Base-by-base conservation (phyloP, 805 yeast genomes). In the Kurtzmaniella fragi region DNA sequence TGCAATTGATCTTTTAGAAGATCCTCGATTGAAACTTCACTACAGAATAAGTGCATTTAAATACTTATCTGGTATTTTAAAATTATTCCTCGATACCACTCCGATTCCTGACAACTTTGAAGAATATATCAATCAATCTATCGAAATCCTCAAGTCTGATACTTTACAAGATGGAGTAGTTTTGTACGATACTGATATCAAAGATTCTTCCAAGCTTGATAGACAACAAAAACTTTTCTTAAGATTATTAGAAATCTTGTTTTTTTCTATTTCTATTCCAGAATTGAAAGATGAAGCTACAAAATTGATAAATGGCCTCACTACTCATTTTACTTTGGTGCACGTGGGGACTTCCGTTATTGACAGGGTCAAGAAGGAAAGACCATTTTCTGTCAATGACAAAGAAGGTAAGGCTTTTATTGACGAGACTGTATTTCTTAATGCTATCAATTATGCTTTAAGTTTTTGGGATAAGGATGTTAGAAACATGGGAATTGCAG, bases 41-140 rank as follows among this genome's bases (percentile, higher is more conserved):
- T 87, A 88, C 56, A 71, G 95, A 37, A 68, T 78, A 6, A 82
- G 85, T 50, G 93, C 98, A 0, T 91, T 77, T 70, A 71, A 77
- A 34, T 85, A 88, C 47, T 62, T 93, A 37, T 67, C 80, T 1
- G 66, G 80, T 2, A 76, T 85, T 5, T 63, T 88, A 49, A 75
- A 82, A 50, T 64, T 91, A 38, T 79, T 87, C 48, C 70, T 93
- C 35, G 81, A 80, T 41, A 58, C 75, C 0, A 63, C 72, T 2
- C 72, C 72, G 3, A 54, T 77, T 12, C 80, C 82, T 0, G 63
- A 59, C 2, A 62, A 67, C 38, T 68, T 64, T 41, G 52, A 57
- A 14, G 61, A 58, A 9, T 63, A 71, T 46, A 54, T 87, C 38
- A 61, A 73, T 12, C 67, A 70, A 25, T 78, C 79, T 38, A 78